Percentiles rank a stretch among this genome's conserved stretches.
Conservation (phyloP, 2,329 filamentous ascomycete genomes). For the Aspergillus novofumigatus region DNA sequence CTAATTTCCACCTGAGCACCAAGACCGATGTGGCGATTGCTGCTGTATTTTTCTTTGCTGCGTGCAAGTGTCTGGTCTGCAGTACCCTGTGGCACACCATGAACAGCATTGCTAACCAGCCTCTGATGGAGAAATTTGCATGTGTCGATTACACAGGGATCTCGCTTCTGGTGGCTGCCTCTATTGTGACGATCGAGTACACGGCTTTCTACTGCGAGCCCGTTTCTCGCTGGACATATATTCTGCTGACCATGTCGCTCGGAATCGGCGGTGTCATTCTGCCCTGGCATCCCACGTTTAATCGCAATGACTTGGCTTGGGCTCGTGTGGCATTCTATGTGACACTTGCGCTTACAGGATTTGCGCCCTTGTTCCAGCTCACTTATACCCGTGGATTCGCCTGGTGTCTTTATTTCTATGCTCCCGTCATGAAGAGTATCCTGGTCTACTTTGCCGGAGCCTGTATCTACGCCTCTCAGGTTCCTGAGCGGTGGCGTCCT, state of each 20-base stretch:
- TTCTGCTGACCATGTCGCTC: conserved; percentile 72
- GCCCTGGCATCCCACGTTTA: conserved; percentile 95
- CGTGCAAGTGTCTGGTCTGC: conserved; percentile 91
- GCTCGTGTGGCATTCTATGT: conserved; percentile 88
- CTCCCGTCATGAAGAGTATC: conserved; percentile 78
- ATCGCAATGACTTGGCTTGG: conserved; percentile 89
- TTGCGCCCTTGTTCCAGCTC: conserved; percentile 82
- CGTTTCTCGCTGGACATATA: conserved; percentile 78
- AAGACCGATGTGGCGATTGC: conserved; percentile 88
- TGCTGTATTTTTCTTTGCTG: conserved; percentile 92
- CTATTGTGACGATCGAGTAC: conserved; percentile 97
- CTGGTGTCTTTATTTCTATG: conserved; percentile 87
- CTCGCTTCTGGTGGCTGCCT: conserved; percentile 83
- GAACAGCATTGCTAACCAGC: conserved; percentile 89
- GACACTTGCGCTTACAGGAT: conserved; percentile 79
- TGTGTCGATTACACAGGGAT: conserved; percentile 99
- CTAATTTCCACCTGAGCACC: conserved; percentile 80
- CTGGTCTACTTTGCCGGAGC: conserved; percentile 82
- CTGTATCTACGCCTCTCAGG: conserved; percentile 81
- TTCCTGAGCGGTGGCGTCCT: conserved; percentile 88
- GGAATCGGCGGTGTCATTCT: conserved; percentile 85
- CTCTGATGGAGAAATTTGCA: conserved; percentile 87
- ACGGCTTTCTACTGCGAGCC: conserved; percentile 99
- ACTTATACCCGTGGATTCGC: conserved; percentile 69
- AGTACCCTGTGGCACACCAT: conserved; percentile 98